Percentiles rank a stretch among this genome's conserved stretches.
phyloP scores from a whole-genome alignment of 352 stramenopile species.

The Thalassiosira livingstoniorum region DNA sequence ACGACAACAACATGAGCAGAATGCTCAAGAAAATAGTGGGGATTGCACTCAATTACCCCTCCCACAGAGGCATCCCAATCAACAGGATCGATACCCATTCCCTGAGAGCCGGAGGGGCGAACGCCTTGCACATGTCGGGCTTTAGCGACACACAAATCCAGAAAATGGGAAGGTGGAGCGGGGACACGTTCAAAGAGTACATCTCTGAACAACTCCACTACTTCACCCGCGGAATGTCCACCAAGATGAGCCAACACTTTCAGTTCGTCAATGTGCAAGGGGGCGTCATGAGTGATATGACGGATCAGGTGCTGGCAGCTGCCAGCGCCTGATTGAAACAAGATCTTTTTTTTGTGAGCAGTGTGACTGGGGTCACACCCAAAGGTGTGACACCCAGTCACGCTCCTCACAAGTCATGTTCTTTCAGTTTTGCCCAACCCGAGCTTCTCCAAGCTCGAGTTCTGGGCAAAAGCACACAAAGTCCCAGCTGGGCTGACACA shows the following conservation, averaged over 20 bases:
- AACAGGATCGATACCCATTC: constrained; percentile 5
- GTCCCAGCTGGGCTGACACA: too few species aligned
- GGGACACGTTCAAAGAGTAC: constrained; percentile 20
- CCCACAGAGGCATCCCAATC: background rate
- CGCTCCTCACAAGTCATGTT: too few species aligned
- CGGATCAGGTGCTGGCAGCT: background rate
- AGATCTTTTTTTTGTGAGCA: too few species aligned
- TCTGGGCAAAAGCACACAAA: too few species aligned
- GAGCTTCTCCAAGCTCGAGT: too few species aligned
- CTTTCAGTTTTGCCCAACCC: too few species aligned
- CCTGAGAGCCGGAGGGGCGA: background rate
- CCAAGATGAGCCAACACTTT: background rate
- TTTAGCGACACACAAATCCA: background rate
- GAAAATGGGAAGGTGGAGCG: constrained; percentile 12
- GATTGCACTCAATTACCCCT: background rate
- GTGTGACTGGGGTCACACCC: too few species aligned
- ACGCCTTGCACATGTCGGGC: background rate
- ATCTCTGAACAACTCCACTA: background rate
- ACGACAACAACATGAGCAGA: background rate
- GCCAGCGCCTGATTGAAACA: too few species aligned
- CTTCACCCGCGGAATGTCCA: background rate
- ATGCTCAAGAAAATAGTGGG: background rate
- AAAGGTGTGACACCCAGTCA: too few species aligned
- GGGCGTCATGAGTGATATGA: background rate
- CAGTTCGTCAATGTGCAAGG: background rate